Conservation (phyloP, 257 asterid genomes). For the Phtheirospermum japonicum region DNA sequence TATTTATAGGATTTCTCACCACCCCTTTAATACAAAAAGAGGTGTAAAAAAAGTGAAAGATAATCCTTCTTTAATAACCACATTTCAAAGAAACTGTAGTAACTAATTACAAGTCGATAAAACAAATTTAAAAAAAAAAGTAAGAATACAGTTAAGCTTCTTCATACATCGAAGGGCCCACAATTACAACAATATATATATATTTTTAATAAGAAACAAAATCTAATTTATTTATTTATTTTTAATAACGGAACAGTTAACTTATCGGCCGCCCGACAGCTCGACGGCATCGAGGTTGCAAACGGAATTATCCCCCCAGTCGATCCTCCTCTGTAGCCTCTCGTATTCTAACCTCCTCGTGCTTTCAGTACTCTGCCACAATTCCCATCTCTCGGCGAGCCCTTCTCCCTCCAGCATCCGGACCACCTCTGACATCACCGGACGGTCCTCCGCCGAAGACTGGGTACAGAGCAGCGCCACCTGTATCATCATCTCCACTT, state of each 20-base stretch:
- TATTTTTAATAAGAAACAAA: no score
- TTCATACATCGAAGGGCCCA: no score
- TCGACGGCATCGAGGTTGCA: constrained; percentile 72
- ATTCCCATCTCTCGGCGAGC: constrained; percentile 90
- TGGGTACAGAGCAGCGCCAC: constrained; percentile 91
- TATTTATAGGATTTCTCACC: no score
- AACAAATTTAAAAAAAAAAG: no score
- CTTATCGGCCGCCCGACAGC: constrained; percentile 79
- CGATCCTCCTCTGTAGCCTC: constrained; percentile 51
- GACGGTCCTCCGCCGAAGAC: constrained; percentile 86
- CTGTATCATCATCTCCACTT: constrained; percentile 93
- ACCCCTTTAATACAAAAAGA: no score
- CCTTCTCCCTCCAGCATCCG: constrained; percentile 97
- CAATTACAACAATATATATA: no score
- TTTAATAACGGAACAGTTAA: background rate
- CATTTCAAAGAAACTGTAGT: background rate
- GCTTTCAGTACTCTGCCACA: constrained; percentile 76
- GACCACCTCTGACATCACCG: constrained; percentile 94
- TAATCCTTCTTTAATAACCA: background rate
- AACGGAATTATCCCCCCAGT: constrained; percentile 82
- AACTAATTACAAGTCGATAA: background rate
- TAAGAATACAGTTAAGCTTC: background rate
- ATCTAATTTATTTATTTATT: no score
- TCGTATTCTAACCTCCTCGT: constrained; percentile 67
- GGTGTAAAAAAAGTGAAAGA: no score